These are phyloP conservation scores for Alternaria incomplexa DNA, from an alignment of 2,329 filamentous ascomycete genomes.

Conservation along the genomic window DNA sequence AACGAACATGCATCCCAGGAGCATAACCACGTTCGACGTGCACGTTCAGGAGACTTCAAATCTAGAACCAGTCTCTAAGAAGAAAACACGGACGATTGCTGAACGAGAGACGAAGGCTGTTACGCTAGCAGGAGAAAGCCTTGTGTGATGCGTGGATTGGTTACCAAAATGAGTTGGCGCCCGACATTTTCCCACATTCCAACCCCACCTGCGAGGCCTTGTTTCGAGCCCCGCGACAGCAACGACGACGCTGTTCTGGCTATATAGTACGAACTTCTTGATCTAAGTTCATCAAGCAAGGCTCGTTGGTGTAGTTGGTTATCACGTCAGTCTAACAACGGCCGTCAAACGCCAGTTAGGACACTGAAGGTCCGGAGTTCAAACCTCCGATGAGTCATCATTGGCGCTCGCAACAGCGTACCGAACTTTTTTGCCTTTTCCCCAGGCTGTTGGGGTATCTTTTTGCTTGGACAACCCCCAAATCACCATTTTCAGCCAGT, in stretches of 20 bases:
- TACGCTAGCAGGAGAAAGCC: background rate
- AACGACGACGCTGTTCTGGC: background rate
- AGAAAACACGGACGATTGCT: too few relatives aligned
- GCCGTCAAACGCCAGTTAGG: background rate
- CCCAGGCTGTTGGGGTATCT: background rate
- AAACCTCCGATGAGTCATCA: constrained; percentile 16
- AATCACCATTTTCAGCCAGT: background rate
- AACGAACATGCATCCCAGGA: too few relatives aligned
- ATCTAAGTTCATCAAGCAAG: constrained; percentile 3
- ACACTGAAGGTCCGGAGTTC: constrained; percentile 19
- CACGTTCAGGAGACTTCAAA: background rate
- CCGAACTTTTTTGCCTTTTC: background rate
- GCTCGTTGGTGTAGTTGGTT: constrained; percentile 55
- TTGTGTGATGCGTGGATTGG: background rate
- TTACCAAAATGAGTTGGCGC: background rate
- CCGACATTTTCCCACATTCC: background rate
- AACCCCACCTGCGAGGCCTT: background rate
- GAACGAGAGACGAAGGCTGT: background rate
- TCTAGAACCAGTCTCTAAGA: background rate
- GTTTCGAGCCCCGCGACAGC: background rate
- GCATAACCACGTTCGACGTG: background rate
- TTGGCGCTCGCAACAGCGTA: background rate
- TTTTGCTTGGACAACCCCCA: background rate
- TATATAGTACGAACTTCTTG: background rate
- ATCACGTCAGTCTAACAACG: constrained; percentile 56